Conservation (phyloP, 176 grass and related monocot species). For the Ensete glaucum region DNA sequence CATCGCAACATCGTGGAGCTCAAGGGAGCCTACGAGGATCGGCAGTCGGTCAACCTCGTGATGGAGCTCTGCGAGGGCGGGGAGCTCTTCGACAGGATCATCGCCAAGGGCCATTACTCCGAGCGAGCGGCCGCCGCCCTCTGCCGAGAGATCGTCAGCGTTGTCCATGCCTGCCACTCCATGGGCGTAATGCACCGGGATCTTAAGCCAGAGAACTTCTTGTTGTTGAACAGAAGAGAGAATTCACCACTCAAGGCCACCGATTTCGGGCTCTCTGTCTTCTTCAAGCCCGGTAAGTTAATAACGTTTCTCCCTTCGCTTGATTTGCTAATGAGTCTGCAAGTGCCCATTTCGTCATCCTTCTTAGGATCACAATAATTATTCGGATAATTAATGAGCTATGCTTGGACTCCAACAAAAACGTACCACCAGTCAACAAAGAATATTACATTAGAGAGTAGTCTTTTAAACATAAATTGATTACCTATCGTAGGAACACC, state of each 20-base stretch:
- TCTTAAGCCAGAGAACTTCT: constrained; percentile 82
- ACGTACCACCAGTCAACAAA: too few species aligned
- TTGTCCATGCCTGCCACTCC: constrained; percentile 56
- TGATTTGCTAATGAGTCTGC: not conserved
- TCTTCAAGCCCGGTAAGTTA: constrained; percentile 50
- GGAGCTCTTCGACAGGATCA: constrained; percentile 87
- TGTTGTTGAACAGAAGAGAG: constrained; percentile 47
- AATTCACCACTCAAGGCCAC: constrained; percentile 63
- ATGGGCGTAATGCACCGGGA: constrained; percentile 86
- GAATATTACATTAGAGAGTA: not conserved
- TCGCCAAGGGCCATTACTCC: constrained; percentile 60
- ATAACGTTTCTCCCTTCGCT: not conserved
- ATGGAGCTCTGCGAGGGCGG: constrained; percentile 90
- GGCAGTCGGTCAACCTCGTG: constrained; percentile 63
- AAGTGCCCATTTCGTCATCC: not conserved
- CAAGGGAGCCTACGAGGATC: constrained; percentile 67
- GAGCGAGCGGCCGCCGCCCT: constrained; percentile 56
- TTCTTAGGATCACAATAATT: not conserved
- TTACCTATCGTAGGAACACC: not conserved
- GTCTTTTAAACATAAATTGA: not conserved
- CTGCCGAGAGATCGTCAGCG: constrained; percentile 40
- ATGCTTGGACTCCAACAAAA: too few species aligned
- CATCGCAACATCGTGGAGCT: constrained; percentile 58
- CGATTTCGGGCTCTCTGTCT: constrained; percentile 80
- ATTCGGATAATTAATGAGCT: not conserved